phyloP scores from a whole-genome alignment of 2,329 filamentous ascomycete genomes.

The Colletotrichum ledebouriae region DNA sequence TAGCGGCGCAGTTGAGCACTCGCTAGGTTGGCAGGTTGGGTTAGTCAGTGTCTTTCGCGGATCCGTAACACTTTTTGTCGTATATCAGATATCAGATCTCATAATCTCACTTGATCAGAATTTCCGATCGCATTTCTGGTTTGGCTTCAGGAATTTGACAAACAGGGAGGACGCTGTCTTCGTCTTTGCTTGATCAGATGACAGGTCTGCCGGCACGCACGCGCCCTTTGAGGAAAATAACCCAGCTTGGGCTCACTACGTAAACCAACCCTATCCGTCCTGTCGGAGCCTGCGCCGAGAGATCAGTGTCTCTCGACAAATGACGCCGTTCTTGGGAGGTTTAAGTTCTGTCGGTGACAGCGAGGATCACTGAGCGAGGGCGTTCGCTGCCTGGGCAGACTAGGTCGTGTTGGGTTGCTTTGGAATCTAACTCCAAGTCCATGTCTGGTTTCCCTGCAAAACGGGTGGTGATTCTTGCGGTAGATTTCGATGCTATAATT shows the following conservation, averaged over 20 bases:
- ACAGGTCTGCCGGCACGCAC: not conserved
- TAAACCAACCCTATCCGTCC: not conserved
- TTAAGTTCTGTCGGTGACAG: not conserved
- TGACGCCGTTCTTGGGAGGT: conserved; percentile 9
- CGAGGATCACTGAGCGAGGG: not conserved
- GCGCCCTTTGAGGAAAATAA: too few species aligned
- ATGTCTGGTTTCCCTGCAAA: too few species aligned
- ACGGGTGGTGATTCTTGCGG: too few species aligned
- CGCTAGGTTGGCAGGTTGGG: not conserved
- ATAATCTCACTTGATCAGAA: not conserved
- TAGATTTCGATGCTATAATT: too few species aligned
- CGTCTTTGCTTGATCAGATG: too few species aligned
- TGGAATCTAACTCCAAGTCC: too few species aligned
- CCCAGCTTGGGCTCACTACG: too few species aligned
- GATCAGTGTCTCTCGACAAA: conserved; percentile 17
- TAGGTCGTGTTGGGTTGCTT: not conserved
- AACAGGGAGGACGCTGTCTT: not conserved
- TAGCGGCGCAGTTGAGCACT: not conserved
- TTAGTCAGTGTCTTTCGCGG: not conserved
- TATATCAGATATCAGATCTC: conserved; percentile 29
- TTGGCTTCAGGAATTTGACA: too few species aligned
- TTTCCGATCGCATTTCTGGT: too few species aligned
- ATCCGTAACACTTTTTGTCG: not conserved
- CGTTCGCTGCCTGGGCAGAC: conserved; percentile 12
- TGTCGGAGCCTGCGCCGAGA: not conserved